These are phyloP conservation scores for Sungouiozyma intestinalis DNA, from an alignment of 805 yeast genomes.

Conservation along the genomic window DNA sequence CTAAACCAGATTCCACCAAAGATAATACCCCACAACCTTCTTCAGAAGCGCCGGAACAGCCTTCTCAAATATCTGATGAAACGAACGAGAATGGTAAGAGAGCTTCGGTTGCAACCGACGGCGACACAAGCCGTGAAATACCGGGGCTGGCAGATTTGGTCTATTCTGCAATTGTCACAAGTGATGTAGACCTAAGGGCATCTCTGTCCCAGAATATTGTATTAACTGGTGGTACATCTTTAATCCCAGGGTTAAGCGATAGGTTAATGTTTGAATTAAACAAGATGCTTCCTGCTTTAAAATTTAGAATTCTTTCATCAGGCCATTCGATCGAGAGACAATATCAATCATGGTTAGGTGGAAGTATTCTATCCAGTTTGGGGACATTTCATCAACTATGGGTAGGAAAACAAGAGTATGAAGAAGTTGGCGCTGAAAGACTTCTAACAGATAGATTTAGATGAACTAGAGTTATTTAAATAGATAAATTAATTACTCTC, in stretches of 20 bases:
- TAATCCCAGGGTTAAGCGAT: constrained; percentile 74
- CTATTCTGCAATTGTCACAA: constrained; percentile 40
- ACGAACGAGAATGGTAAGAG: constrained; percentile 24
- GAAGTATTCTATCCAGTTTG: constrained; percentile 73
- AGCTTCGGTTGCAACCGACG: constrained; percentile 16
- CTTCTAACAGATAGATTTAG: constrained; percentile 75
- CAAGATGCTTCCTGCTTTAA: constrained; percentile 67
- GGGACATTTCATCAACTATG: constrained; percentile 94
- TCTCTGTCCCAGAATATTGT: constrained; percentile 83
- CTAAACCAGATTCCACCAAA: constrained; percentile 25
- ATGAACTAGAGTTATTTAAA: constrained; percentile 24
- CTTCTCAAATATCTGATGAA: constrained; percentile 12
- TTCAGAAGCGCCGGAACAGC: constrained; percentile 10
- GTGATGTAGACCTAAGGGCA: constrained; percentile 77
- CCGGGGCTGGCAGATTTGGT: constrained; percentile 53
- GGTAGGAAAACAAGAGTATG: constrained; percentile 81
- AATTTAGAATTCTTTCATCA: constrained; percentile 70
- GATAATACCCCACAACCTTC: constrained; percentile 21
- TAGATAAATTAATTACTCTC: neutral
- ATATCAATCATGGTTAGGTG: constrained; percentile 85
- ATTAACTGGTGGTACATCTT: constrained; percentile 73
- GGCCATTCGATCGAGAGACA: constrained; percentile 72
- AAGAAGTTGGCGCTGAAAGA: constrained; percentile 79
- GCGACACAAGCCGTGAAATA: constrained; percentile 8
- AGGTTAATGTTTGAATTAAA: constrained; percentile 63